These are phyloP conservation scores for Lojkania enalia DNA, from an alignment of 2,329 filamentous ascomycete species.

Conservation along the genomic window DNA sequence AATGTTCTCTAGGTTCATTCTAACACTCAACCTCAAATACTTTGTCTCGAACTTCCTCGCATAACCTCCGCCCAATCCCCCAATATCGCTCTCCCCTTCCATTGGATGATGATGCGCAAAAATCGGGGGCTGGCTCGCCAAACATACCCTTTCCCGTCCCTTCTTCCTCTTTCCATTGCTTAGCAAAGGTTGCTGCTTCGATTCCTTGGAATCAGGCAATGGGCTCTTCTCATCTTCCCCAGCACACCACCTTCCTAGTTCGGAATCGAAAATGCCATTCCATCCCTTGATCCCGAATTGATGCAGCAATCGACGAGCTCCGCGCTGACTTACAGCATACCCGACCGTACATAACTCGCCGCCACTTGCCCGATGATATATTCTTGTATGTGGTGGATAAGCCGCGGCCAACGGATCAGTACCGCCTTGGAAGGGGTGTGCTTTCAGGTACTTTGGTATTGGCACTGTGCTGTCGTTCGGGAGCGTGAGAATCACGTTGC, in stretches of 20 bases:
- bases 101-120: constrained; percentile 37
- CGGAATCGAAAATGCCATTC: constrained; percentile 36
- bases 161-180: constrained; percentile 9
- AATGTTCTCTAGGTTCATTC: constrained; percentile 36
- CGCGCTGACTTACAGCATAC: constrained; percentile 35
- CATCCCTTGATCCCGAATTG: constrained; percentile 34
- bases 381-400: constrained; percentile 31
- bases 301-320: constrained; percentile 33
- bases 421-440: constrained; percentile 34
- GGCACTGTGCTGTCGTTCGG: constrained; percentile 32
- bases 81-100: constrained; percentile 37
- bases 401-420: constrained; percentile 29
- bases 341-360: constrained; percentile 35
- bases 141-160: constrained; percentile 27
- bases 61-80: constrained; percentile 36
- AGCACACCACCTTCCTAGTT: constrained; percentile 35
- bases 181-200: constrained; percentile 1
- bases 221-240: constrained; percentile 25
- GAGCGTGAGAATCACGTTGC: constrained; percentile 26
- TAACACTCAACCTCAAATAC: constrained; percentile 35
- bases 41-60: constrained; percentile 35
- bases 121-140: constrained; percentile 32
- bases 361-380: constrained; percentile 32
- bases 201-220: neutral
- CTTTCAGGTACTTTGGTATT: constrained; percentile 26